A percentile compares a stretch with the other conserved stretches of the same genome.
These are phyloP conservation scores for Fraxinus paxiana DNA, from an alignment of 305 asterid genomes.

Conservation along the genomic window DNA sequence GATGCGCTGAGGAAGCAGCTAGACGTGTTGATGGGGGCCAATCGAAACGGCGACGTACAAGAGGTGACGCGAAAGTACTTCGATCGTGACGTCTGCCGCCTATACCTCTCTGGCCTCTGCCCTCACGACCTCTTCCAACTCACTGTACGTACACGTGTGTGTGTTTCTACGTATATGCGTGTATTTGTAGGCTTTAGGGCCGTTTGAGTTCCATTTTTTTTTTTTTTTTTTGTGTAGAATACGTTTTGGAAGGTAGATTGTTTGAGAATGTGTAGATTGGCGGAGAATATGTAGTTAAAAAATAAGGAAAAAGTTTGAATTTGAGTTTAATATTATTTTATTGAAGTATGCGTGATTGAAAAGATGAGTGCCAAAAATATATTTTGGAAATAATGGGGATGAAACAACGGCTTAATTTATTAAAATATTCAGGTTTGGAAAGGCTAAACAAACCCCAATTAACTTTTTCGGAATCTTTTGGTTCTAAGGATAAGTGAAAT, in stretches of 20 bases:
- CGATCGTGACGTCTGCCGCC: slow-evolving; percentile 98
- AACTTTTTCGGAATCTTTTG: not conserved
- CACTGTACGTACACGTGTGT: slow-evolving; percentile 44
- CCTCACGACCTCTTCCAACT: slow-evolving; percentile 96
- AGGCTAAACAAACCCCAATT: not conserved
- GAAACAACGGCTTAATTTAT: not conserved
- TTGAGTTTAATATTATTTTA: too few species aligned
- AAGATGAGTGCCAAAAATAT: not conserved
- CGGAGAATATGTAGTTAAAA: too few species aligned
- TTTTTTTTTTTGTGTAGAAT: not conserved
- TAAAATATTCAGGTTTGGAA: not conserved
- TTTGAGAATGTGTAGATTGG: too few species aligned
- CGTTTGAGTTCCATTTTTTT: not conserved
- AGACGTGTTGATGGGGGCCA: slow-evolving; percentile 92
- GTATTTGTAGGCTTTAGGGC: not conserved
- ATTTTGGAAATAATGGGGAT: not conserved
- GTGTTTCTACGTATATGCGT: not conserved
- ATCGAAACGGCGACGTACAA: slow-evolving; percentile 79
- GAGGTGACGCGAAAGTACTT: slow-evolving; percentile 87
- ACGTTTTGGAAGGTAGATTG: not conserved
- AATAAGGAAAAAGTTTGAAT: not conserved
- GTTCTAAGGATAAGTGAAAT: slow-evolving; percentile 5
- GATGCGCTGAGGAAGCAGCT: slow-evolving; percentile 95
- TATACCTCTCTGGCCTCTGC: slow-evolving; percentile 88
- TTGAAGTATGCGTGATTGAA: not conserved